A percentile compares a stretch with the other conserved stretches of the same genome.
These are phyloP conservation scores for Cutaneotrichosporon sp. DNA, from an alignment of 1,284 basidiomycete species.

Conservation along the genomic window DNA sequence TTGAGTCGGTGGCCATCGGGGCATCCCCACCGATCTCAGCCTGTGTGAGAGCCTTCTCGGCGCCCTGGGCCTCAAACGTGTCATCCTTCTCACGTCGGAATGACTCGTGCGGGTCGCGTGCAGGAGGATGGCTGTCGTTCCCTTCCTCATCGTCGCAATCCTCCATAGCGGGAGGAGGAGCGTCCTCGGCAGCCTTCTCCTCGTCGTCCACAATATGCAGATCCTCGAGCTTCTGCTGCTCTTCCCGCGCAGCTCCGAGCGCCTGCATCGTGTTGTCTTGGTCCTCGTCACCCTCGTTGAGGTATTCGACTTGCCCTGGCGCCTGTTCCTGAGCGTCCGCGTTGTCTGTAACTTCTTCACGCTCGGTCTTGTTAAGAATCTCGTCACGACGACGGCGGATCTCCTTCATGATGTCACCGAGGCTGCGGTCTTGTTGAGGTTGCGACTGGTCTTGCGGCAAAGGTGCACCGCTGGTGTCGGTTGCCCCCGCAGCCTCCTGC, in stretches of 20 bases:
- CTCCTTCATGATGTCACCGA: constrained; percentile 81
- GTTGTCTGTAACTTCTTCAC: constrained; percentile 44
- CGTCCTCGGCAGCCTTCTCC: constrained; percentile 6
- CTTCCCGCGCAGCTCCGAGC: constrained; percentile 75
- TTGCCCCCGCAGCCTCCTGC: constrained; percentile 36
- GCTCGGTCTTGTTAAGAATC: constrained; percentile 60
- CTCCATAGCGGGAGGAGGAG: constrained; percentile 15
- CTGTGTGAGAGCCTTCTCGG: constrained; percentile 49
- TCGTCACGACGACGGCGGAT: constrained; percentile 79
- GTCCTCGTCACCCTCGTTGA: constrained; percentile 65
- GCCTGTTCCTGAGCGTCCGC: constrained; percentile 49
- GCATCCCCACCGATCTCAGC: constrained; percentile 38
- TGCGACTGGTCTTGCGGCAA: constrained; percentile 29
- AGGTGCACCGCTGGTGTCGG: constrained; percentile 39
- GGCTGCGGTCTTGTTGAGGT: constrained; percentile 66
- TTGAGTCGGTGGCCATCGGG: constrained; percentile 25
- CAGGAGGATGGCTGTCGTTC: neutral
- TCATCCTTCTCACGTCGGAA: constrained; percentile 20
- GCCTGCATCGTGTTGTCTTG: constrained; percentile 77
- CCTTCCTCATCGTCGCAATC: constrained; percentile 21
- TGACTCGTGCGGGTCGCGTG: constrained; percentile 15
- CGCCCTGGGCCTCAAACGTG: constrained; percentile 19
- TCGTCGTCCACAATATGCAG: constrained; percentile 67
- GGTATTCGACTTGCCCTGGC: constrained; percentile 70
- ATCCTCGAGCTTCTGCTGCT: constrained; percentile 74